Base-by-base conservation (phyloP, 805 yeast genomes). In the Metahyphopichia silvanorum region DNA sequence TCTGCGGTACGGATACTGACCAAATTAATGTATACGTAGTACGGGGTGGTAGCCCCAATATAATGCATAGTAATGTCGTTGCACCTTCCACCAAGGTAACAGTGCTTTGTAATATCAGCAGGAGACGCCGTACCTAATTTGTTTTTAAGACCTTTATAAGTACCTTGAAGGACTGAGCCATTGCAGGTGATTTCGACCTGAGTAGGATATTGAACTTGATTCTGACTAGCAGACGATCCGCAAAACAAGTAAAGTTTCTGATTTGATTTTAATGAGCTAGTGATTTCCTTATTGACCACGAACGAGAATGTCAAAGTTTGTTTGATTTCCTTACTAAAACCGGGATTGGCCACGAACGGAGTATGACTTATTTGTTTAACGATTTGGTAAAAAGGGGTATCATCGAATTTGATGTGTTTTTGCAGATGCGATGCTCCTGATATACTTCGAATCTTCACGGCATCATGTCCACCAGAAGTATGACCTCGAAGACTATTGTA, bases 71-170 rank as follows among this genome's bases (percentile, higher is more conserved):
- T 74, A 21, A 82, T 49, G 6, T 51, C 5, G 14, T 23, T 23
- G n/a, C n/a, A n/a, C n/a, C n/a, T n/a, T 8, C 21, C 21, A 20
- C 21, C 21, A 5, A n/a, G 6, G 4, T 47, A 47, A 78, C 82
- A 15, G 42, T 27, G 4, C 16, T 28, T 34, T 0, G 95, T 83
- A 25, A 91, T 44, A 53, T 89, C 84, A 0, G 86, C 88, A 0
- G 97, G 96, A 39, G 76, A 73, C 1, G 88, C 82, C 0, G 96
- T 80, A 0, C 95, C 96, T 0, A 74, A 73, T 37, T 71, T 75
- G 29, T 82, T 82, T 49, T 86, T 86, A 19, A 88, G 60, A 1
- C 97, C 97, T 34, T 79, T 75, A 29, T 50, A 49, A 6, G 21
- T 12, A 31, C 38, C 44, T 34, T 46, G 48, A 12, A 44, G 36